phyloP scores from a whole-genome alignment of 208 protist species.

The Angomonas ambiguus region DNA sequence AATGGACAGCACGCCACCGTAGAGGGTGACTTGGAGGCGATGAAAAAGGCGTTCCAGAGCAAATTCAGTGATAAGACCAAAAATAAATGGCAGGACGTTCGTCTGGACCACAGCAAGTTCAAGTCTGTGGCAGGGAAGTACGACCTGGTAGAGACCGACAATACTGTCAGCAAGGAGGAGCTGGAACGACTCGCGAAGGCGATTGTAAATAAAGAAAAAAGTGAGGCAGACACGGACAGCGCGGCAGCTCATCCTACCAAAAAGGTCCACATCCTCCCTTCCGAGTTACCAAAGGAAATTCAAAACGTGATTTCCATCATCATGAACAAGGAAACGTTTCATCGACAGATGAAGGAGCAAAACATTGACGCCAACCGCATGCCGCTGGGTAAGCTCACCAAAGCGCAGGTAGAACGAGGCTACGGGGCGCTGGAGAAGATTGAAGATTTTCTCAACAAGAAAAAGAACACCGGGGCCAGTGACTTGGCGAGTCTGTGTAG shows the following conservation, averaged over 20 bases:
- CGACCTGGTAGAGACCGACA: constrained; percentile 21
- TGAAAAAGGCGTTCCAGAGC: constrained; percentile 37
- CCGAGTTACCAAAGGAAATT: constrained; percentile 2
- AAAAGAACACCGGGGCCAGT: neutral
- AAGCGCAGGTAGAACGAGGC: constrained; percentile 26
- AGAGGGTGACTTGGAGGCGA: neutral
- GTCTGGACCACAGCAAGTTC: constrained; percentile 21
- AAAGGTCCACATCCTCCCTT: constrained; percentile 6
- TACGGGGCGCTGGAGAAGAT: constrained; percentile 26
- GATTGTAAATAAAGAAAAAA: neutral
- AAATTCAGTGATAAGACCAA: constrained; percentile 71
- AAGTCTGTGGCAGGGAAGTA: constrained; percentile 24
- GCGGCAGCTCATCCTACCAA: neutral
- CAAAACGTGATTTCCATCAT: constrained; percentile 17
- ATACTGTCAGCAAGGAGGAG: neutral
- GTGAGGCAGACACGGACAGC: neutral
- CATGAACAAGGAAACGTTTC: constrained; percentile 19
- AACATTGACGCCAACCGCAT: constrained; percentile 19
- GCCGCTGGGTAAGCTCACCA: constrained; percentile 19
- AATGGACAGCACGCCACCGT: constrained; percentile 25
- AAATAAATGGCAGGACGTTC: constrained; percentile 39
- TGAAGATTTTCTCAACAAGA: neutral
- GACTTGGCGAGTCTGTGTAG: constrained; percentile 19
- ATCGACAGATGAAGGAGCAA: constrained; percentile 21
- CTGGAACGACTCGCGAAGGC: neutral